Evolutionary conservation across 164 flowering plant genomes (phyloP), one percentile per base, ranked within the genome.

Genomic region (Kalanchoe fedtschenkoi): DNA sequence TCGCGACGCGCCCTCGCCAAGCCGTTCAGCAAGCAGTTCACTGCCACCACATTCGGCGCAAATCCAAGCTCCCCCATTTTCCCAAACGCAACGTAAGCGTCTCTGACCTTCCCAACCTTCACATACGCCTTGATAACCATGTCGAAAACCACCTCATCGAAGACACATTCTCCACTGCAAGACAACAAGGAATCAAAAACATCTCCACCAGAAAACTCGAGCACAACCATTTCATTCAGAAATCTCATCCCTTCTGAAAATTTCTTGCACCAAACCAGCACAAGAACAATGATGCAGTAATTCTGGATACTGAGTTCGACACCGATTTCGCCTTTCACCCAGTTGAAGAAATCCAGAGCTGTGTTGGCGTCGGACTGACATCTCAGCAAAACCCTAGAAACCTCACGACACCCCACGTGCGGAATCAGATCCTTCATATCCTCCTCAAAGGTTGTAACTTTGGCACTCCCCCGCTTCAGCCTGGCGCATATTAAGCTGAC

Each of bases 81-180:
- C 71, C 62, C 75, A 69, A 88, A 85, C 39, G 74, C 60, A 58
- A 53, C 59, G n/a, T 76, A 78, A 30, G 87, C 83, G 43, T 79
- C 86, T 66, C 46, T 32, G 66, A 83, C 69, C 78, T 69, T 62
- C 14, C 83, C 83, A 33, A 32, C 44, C 60, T 77, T 87, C 41
- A 85, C 77, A 75, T 81, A 86, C 38, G 83, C 92, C 85, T 90
- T 93, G 35, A 88, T 63, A 38, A 93, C 84, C 88, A 93, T 79
- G 69, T 87, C 95, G 53, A 90, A 84, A 39, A 90, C 79, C 58
- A 81, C 79, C 5, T 83, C 84, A 65, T 81, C 81, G 85, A 83
- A 84, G 69, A 82, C 85, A 69, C 99, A 93, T 30, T 74, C 81
- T 44, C 80, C 65, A 0, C 72, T 65, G 63, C 75, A 72, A 62